Base-by-base conservation (phyloP, 345 rosid species). In the Gossypium rotundifolium region DNA sequence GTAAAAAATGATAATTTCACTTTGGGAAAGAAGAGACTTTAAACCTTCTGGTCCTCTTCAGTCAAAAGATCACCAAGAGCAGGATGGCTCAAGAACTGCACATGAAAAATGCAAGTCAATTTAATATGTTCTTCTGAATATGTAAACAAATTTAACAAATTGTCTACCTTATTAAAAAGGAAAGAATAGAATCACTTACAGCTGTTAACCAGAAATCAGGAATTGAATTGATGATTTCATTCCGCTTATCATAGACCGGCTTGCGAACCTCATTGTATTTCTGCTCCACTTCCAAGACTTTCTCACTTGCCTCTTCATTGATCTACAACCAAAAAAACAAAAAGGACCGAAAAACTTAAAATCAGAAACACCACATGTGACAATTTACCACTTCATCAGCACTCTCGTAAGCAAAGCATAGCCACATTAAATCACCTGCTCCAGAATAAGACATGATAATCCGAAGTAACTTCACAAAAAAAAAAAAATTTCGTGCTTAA, bases 261-360 rank as follows among this genome's bases (percentile, higher is more conserved):
- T 81, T 92, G 77, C 98, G 88, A 2, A 89, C 82, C 81, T 78
- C 97, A 63, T 88, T 94, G 61, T 88, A 58, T 69, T 91, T 94
- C 79, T 91, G 98, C 79, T 94, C 98, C 75, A 94, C 89, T 82
- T 91, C 97, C 85, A 92, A 84, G 49, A 92, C 93, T 75, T 92
- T 92, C 74, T 92, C 97, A 57, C 96, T 92, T 0, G 97, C 98
- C 84, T 94, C 94, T 72, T 92, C 98, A 63, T 94, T 92, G 65
- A 92, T 91, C 98, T 94, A 78, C 11, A 75, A 72, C 18, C 38
- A 40, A 46, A 7, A 52, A 17, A 42, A 20, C 70, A 48, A 0
- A n/a, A 18, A 58, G 2, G 38, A 42, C 29, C 40, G 1, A 57
- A 7, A 17, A 44, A 12, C 16, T 62, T 2, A 68, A 73, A 45